A percentile compares a stretch with the other conserved stretches of the same genome.
phyloP scores from a whole-genome alignment of 495 filamentous ascomycete genomes.

The Penicillium paxilli region DNA sequence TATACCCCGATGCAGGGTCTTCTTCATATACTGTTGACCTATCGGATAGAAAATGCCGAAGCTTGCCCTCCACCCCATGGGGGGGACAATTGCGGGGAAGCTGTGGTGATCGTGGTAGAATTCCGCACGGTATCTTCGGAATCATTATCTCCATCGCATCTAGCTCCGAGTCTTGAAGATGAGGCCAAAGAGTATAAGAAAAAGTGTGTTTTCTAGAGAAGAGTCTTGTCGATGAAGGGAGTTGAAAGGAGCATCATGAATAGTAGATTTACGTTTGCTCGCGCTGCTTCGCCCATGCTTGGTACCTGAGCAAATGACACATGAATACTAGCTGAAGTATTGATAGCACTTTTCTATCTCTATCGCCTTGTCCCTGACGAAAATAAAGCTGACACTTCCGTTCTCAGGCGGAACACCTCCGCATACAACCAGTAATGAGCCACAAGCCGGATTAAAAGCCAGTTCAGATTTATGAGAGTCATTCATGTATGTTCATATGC shows the following conservation, averaged over 20 bases:
- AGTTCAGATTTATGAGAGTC: not conserved
- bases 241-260: too few species aligned
- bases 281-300: too few species aligned
- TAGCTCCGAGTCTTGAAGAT: too few species aligned
- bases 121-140: slow-evolving; percentile 8
- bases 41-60: not conserved
- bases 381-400: not conserved
- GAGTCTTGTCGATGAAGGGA: too few species aligned
- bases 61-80: not conserved
- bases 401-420: not conserved
- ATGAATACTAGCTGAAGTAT: too few species aligned
- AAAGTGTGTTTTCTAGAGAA: too few species aligned
- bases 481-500: not conserved
- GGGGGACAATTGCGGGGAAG: slow-evolving; percentile 15
- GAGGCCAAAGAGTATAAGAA: too few species aligned
- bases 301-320: too few species aligned
- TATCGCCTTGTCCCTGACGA: too few species aligned
- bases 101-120: slow-evolving; percentile 3
- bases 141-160: not conserved
- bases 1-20: not conserved
- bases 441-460: not conserved
- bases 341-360: too few species aligned
- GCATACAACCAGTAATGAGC: not conserved
- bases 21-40: not conserved
- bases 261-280: too few species aligned